Evolutionary conservation across 352 stramenopile genomes (phyloP).

Genomic region (Phytophthora brassicae): DNA sequence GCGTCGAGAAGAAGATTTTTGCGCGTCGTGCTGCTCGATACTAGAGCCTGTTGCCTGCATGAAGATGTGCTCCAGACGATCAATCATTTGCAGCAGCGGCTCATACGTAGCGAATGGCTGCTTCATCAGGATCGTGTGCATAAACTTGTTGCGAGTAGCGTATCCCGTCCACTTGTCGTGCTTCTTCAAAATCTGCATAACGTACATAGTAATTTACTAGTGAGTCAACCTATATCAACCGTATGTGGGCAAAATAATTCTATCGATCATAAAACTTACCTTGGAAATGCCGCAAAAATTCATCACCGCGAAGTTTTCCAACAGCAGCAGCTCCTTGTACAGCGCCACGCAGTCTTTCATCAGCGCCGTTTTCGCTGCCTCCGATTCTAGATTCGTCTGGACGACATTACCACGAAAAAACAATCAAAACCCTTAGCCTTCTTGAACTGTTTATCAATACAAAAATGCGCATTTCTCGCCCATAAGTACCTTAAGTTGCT

Average conservation of each 20-base stretch:
- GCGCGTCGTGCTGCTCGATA: slow-evolving; percentile 82
- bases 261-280: slow-evolving; percentile 23
- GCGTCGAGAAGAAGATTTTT: slow-evolving; percentile 49
- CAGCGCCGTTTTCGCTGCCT: slow-evolving; percentile 68
- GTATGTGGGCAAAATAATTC: slow-evolving; percentile 2
- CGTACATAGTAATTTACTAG: background rate
- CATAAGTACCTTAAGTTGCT: slow-evolving; percentile 57
- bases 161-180: slow-evolving; percentile 92
- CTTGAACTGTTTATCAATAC: slow-evolving; percentile 7
- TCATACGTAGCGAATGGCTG: slow-evolving; percentile 87
- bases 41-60: slow-evolving; percentile 85
- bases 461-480: background rate
- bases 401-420: slow-evolving; percentile 11
- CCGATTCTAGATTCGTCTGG: slow-evolving; percentile 49
- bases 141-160: slow-evolving; percentile 89
- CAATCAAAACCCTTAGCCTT: slow-evolving; percentile 2
- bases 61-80: slow-evolving; percentile 86
- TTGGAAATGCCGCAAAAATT: slow-evolving; percentile 91
- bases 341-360: slow-evolving; percentile 84
- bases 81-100: slow-evolving; percentile 84
- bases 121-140: slow-evolving; percentile 90
- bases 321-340: slow-evolving; percentile 85
- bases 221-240: background rate
- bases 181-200: slow-evolving; percentile 82
- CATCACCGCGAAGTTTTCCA: slow-evolving; percentile 90